A percentile compares a stretch with the other conserved stretches of the same genome.
These are phyloP conservation scores for Lunasporangiospora selenospora DNA, from an alignment of 192 early-diverging fungal species.

Conservation along the genomic window DNA sequence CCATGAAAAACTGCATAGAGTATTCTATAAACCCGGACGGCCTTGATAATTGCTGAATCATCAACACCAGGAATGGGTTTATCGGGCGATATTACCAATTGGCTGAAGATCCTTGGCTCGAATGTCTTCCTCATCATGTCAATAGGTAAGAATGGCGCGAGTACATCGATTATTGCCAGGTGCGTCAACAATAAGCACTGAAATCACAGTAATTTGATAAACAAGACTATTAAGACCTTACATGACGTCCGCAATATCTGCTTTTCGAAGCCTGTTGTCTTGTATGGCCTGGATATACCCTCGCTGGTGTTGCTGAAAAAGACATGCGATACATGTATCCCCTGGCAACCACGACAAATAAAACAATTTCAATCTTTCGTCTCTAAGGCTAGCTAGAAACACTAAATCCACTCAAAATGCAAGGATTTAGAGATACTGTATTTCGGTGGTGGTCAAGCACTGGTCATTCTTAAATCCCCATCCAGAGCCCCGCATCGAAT, in stretches of 20 bases:
- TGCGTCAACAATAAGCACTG: not conserved
- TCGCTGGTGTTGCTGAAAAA: conserved; percentile 7
- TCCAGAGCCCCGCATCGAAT: no score
- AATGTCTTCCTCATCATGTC: conserved; percentile 11
- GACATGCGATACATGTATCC: conserved; percentile 10
- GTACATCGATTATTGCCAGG: no score
- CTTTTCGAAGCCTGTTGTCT: conserved; percentile 13
- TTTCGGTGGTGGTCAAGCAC: no score
- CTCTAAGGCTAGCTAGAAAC: no score
- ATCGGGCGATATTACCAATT: conserved; percentile 5
- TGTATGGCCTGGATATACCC: conserved; percentile 4
- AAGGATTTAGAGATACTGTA: no score
- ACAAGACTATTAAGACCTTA: not conserved
- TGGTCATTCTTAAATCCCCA: no score
- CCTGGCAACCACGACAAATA: conserved; percentile 1
- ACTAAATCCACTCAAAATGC: no score
- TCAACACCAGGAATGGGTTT: conserved; percentile 15
- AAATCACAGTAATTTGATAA: not conserved
- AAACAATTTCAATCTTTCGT: no score
- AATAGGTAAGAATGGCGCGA: conserved; percentile 7
- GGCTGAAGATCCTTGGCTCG: conserved; percentile 7
- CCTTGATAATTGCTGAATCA: conserved; percentile 13
- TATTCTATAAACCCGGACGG: conserved; percentile 14
- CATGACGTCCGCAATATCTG: conserved; percentile 5
- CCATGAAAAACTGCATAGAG: not conserved